Conservation (phyloP, 2,329 filamentous ascomycete genomes). For the Cytospora piceicola region DNA sequence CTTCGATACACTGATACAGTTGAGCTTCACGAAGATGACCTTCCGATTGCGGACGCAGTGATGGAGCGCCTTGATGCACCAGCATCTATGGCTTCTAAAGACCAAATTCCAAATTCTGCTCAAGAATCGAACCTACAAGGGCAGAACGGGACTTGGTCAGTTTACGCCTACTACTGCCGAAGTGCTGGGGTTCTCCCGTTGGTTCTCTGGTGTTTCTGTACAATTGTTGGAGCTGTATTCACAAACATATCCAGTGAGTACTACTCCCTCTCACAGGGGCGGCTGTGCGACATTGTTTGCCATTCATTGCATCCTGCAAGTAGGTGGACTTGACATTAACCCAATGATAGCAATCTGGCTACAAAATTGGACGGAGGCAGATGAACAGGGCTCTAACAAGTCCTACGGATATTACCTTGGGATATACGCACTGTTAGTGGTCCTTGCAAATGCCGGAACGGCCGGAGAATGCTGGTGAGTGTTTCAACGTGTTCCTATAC, state of each 20-base stretch:
- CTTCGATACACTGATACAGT: too few species aligned
- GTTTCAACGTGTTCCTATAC: too few species aligned
- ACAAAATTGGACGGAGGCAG: slow-evolving; percentile 19
- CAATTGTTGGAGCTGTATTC: neutral
- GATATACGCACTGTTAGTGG: slow-evolving; percentile 23
- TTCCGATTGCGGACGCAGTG: too few species aligned
- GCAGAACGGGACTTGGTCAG: slow-evolving; percentile 14
- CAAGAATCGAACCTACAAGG: neutral
- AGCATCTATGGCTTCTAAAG: too few species aligned
- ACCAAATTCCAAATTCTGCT: too few species aligned
- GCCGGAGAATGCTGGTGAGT: slow-evolving; percentile 13
- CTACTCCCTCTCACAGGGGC: neutral
- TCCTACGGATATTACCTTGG: slow-evolving; percentile 26
- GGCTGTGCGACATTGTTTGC: neutral
- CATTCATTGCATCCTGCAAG: too few species aligned
- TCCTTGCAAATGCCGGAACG: slow-evolving; percentile 12
- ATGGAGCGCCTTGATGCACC: too few species aligned
- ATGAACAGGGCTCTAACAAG: slow-evolving; percentile 4
- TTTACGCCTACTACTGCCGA: slow-evolving; percentile 24
- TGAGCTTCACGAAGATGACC: too few species aligned
- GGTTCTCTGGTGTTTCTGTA: slow-evolving; percentile 9
- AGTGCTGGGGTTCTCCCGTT: slow-evolving; percentile 14
- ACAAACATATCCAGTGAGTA: too few species aligned
- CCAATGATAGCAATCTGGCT: slow-evolving; percentile 25
- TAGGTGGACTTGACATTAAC: slow-evolving; percentile 3